Evolutionary conservation across 768 basidiomycete genomes (phyloP), one percentile per base, ranked within the genome.

Genomic region (Rhodotorula babjevae): DNA sequence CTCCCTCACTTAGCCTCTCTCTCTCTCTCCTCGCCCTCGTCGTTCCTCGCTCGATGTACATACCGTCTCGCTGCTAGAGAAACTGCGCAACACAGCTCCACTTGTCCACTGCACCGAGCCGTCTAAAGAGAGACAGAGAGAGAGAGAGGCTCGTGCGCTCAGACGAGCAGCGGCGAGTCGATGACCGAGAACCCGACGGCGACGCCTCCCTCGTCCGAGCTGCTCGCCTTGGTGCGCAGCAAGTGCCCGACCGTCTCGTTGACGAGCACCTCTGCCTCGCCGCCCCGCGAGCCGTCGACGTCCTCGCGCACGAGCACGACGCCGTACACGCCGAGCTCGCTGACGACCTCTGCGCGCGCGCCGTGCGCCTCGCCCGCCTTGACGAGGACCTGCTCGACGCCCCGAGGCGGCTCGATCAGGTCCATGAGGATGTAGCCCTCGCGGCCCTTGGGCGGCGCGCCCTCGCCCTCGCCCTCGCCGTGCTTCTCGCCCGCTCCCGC

Each of bases 351-450:
- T 2, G 85, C 82, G 71, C 85, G 85, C 47, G 87, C 84, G 29
- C 83, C 82, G 8, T 81, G 80, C 52, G 84, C 84, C 49, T 84
- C 84, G 2, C 89, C 89, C 14, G 91, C 87, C 47, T 90, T 87
- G 31, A 96, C 84, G 55, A 99, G 86, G 80, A 90, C 89, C 73
- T 89, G 90, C 14, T 86, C 84, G 23, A 87, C 77, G 5, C 86
- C 86, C 42, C 83, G 79, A 0, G 94, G 94, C 2, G 93, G 88
- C 29, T 84, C 82, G 73, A 99, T 99, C 76, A 98, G 83, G 71
- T 90, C 88, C 95, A 98, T 97, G 46, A 94, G 90, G 65, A 97
- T 93, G 91, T 95, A 99, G 4, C 90, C 93, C 73, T 87, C 85
- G 15, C 88, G 85, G 78, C 91, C 90, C 36, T 36, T 36, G 18